Evolutionary conservation across 805 yeast genomes (phyloP), one percentile per base, ranked within the genome.

Genomic region (Brettanomyces anomalus): DNA sequence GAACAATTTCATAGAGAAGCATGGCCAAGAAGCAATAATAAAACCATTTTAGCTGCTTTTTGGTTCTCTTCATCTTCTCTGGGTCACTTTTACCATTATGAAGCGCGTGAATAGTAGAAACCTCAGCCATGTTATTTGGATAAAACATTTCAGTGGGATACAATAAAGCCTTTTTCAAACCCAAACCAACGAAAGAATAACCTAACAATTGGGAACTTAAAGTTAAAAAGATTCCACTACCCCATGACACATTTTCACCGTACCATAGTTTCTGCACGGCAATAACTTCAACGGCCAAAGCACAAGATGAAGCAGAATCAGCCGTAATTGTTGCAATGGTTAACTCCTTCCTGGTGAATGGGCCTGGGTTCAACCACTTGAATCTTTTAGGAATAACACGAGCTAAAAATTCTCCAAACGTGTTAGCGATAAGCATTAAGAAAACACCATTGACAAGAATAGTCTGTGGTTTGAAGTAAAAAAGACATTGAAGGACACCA

Each of bases 301-400:
- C 55, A 49, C 57, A 54, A 46, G 62, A 32, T 45, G 58, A 39
- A 41, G 59, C 63, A 21, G 67, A 54, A 7, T 59, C 55, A 16
- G 65, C 56, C 51, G 54, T 64, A 52, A 64, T 62, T 24, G 69
- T 53, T 6, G 71, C 63, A 14, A 69, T 55, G 28, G 58, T 67
- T 58, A 69, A 72, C 51, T 70, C 76, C 51, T 70, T 70, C 44
- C 55, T 53, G 49, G 57, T 63, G 65, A 67, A 71, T 10, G 74
- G 72, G 26, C 70, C 71, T 3, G 74, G 75, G 46, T 67, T 69
- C 21, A 57, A 40, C 44, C 49, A 52, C 35, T 43, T 49, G 33
- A 50, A 45, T 44, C 49, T 52, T 24, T 55, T 48, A 36, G 64
- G 64, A 40, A 61, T 56, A 21, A 49, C 44, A 8, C 43, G 36